Evolutionary conservation across 495 filamentous ascomycete genomes (phyloP).

Genomic region (Trichodelitschia bisporula): DNA sequence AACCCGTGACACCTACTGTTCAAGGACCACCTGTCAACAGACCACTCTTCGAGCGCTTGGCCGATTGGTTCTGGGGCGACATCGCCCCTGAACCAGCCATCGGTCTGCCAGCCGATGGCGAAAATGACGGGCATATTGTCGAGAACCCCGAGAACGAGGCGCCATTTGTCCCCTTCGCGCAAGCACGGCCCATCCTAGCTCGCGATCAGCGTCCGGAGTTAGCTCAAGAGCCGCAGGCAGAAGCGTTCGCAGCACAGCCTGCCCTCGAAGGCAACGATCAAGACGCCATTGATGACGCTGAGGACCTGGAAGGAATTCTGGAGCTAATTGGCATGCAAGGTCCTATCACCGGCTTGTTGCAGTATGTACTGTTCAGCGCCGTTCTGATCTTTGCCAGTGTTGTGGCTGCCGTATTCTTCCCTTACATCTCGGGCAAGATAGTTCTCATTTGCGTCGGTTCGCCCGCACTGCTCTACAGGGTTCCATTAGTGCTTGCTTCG

Average conservation of each 20-base stretch:
- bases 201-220: too few relatives aligned
- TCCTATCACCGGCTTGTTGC: slow-evolving; percentile 65
- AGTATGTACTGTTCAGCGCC: slow-evolving; percentile 84
- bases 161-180: slow-evolving; percentile 33
- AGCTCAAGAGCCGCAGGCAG: slow-evolving; percentile 19
- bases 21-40: too few relatives aligned
- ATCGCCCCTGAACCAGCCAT: slow-evolving; percentile 1
- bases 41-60: neutral
- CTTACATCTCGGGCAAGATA: slow-evolving; percentile 73
- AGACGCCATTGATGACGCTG: slow-evolving; percentile 44
- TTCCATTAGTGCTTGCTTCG: slow-evolving; percentile 45
- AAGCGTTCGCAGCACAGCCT: slow-evolving; percentile 20
- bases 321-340: slow-evolving; percentile 94
- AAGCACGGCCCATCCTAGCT: slow-evolving; percentile 9
- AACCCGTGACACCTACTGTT: too few relatives aligned
- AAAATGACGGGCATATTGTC: slow-evolving; percentile 32
- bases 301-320: slow-evolving; percentile 94
- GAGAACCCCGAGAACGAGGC: slow-evolving; percentile 32
- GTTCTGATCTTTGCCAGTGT: slow-evolving; percentile 74
- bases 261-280: slow-evolving; percentile 31
- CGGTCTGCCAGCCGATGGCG: slow-evolving; percentile 6
- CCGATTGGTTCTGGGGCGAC: slow-evolving; percentile 4
- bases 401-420: slow-evolving; percentile 62
- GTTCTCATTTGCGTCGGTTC: slow-evolving; percentile 57
- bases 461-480: slow-evolving; percentile 39